phyloP scores from a whole-genome alignment of 108 stramenopile species.

The Asterionellopsis glacialis region DNA sequence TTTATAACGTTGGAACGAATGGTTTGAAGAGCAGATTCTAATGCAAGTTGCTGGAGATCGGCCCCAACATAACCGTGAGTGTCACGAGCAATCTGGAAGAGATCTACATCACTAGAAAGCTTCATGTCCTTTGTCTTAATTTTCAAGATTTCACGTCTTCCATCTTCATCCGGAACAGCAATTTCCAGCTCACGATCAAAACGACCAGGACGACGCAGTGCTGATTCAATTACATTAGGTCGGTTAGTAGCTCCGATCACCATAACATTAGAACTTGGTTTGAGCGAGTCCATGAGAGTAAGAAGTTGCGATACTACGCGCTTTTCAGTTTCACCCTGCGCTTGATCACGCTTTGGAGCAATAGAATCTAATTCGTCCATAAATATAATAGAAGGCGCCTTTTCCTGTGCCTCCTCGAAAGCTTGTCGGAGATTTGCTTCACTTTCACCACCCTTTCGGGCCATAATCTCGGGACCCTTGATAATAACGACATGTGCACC shows the following conservation, averaged over 20 bases:
- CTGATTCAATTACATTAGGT: conserved; percentile 95
- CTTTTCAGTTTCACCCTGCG: conserved; percentile 91
- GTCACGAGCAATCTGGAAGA: conserved; percentile 88
- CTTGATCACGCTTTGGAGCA: conserved; percentile 97
- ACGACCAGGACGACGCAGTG: conserved; percentile 93
- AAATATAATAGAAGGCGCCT: conserved; percentile 94
- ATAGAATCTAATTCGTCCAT: conserved; percentile 99
- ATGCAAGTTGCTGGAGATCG: conserved; percentile 93
- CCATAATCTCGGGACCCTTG: conserved; percentile 98
- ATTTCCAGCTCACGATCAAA: conserved; percentile 98
- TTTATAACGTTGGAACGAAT: conserved; percentile 85
- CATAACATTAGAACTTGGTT: conserved; percentile 90
- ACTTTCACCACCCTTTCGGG: conserved; percentile 92
- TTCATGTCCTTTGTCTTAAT: conserved; percentile 97
- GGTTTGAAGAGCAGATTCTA: conserved; percentile 95
- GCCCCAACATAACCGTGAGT: conserved; percentile 98
- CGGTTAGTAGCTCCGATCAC: conserved; percentile 98
- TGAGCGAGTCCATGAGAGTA: conserved; percentile 97
- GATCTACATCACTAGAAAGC: conserved; percentile 73
- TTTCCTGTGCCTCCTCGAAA: conserved; percentile 90
- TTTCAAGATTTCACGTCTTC: conserved; percentile 91
- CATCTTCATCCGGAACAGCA: conserved; percentile 98
- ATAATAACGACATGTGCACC: conserved; percentile 93
- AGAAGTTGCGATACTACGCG: conserved; percentile 96
- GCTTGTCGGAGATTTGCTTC: conserved; percentile 95